Evolutionary conservation across 106 monocot species (phyloP), one percentile per base, ranked within the genome.

Genomic region (Amphibolis antarctica): DNA sequence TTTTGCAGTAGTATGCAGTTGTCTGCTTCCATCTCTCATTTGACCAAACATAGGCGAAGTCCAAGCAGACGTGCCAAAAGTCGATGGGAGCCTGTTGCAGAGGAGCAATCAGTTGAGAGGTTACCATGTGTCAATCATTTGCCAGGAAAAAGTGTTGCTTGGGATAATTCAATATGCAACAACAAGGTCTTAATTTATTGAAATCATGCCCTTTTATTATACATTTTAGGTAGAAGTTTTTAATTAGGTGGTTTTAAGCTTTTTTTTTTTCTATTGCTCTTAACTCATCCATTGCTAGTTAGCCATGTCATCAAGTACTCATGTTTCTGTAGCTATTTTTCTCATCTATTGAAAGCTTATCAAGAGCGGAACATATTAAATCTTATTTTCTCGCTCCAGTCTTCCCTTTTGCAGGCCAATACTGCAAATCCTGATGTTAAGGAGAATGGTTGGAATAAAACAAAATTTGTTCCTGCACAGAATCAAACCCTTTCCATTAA

Each of bases 31-130:
- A 45, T 73, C 67, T n/a, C 44, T 69, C 12, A 11, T 42, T 60
- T 83, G 66, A 17, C 75, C 21, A 83, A 74, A 31, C 62, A 53
- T 68, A 85, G 53, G 63, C 69, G 70, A 42, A 86, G 76, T 53
- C 79, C 84, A 56, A 71, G 51, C 45, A 83, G 74, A 42, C 89
- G 94, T 17, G 55, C 23, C 42, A 96, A 96, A 84, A 96, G 94
- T 80, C 69, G 94, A 18, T 96, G 94, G 94, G 94, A 96, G 64
- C 89, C 94, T 49, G 47, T 86, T 68, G 68, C 71, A 17, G 94
- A 93, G 31, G 88, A 96, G 47, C 80, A 74, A 29, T 42, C 76
- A 49, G 67, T 44, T 21, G 75, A 79, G 59, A 82, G 75, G 55
- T 19, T 53, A 14, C 59, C 74, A 71, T 53, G 57, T 58, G 67